These are phyloP conservation scores for Xylariaceae sp. DNA, from an alignment of 2,329 filamentous ascomycete species.

Conservation along the genomic window DNA sequence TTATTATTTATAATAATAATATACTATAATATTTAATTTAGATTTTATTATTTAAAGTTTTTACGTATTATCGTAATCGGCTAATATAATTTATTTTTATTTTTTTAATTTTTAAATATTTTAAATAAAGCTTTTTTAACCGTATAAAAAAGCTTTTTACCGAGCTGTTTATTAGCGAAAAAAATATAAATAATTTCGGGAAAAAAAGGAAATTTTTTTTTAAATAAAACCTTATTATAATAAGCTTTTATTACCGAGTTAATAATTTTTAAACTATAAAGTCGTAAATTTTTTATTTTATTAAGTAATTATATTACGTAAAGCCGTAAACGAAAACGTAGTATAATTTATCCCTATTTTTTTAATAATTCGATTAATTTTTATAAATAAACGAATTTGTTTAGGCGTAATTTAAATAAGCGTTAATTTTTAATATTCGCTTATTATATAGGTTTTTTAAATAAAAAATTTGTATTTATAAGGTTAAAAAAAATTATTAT, in stretches of 20 bases:
- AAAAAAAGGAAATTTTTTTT: constrained; percentile 65
- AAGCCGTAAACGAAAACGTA: constrained; percentile 60
- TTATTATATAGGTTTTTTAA: no score
- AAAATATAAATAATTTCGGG: constrained; percentile 58
- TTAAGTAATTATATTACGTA: constrained; percentile 61
- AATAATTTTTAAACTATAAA: constrained; percentile 49
- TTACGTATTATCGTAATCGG: constrained; percentile 27
- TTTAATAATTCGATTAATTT: no score
- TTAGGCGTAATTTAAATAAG: no score
- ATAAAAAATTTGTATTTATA: no score
- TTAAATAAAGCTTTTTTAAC: constrained; percentile 40
- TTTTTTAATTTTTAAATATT: constrained; percentile 25
- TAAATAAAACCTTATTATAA: constrained; percentile 59
- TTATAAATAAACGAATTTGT: no score
- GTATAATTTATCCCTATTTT: no score
- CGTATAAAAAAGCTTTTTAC: constrained; percentile 38
- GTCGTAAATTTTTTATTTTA: constrained; percentile 62
- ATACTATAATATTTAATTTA: constrained; percentile 43
- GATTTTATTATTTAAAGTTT: constrained; percentile 39
- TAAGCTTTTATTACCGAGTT: constrained; percentile 47
- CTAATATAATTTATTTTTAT: constrained; percentile 38
- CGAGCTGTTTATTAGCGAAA: constrained; percentile 25
- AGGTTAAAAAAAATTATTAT: no score
- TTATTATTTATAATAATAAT: constrained; percentile 66
- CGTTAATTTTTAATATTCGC: no score